Conservation (phyloP, 495 filamentous ascomycete species). For the Hypoxylon lenormandii region DNA sequence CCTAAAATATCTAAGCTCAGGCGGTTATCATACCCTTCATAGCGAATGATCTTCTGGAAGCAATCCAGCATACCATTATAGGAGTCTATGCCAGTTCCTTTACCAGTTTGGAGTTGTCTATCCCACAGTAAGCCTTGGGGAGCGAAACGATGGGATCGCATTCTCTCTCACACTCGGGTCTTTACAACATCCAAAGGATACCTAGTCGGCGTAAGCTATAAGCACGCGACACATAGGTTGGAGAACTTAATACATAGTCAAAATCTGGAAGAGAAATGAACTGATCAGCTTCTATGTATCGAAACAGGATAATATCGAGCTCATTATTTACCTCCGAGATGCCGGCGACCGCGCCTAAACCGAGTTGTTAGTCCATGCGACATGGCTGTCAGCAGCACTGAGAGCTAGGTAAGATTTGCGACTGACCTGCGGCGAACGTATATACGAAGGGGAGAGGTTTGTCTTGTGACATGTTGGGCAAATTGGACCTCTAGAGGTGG, state of each 20-base stretch:
- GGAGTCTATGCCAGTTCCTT: constrained; percentile 74
- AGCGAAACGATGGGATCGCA: constrained; percentile 18
- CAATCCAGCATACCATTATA: constrained; percentile 99
- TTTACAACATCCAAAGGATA: constrained; percentile 99
- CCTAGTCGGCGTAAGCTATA: constrained; percentile 75
- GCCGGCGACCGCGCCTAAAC: constrained; percentile 80
- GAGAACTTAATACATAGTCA: constrained; percentile 35
- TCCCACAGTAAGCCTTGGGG: constrained; percentile 47
- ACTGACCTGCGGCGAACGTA: constrained; percentile 82
- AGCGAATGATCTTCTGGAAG: constrained; percentile 92
- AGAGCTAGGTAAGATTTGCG: constrained; percentile 14
- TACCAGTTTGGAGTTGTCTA: constrained; percentile 87
- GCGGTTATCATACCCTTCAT: constrained; percentile 80
- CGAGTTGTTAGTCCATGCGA: constrained; percentile 29
- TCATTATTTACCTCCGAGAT: constrained; percentile 81
- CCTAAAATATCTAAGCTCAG: background rate
- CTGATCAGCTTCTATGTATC: constrained; percentile 23
- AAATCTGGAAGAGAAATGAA: constrained; percentile 12
- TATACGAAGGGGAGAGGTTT: constrained; percentile 85
- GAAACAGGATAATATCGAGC: background rate
- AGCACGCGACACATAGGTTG: constrained; percentile 49
- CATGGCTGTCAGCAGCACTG: background rate
- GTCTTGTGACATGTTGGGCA: constrained; percentile 70
- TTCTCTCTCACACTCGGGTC: constrained; percentile 83
- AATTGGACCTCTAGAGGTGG: constrained; percentile 14